A percentile compares a stretch with the other conserved stretches of the same genome.
Conservation (phyloP, 164 flowering plant genomes). For the Platanus orientalis region DNA sequence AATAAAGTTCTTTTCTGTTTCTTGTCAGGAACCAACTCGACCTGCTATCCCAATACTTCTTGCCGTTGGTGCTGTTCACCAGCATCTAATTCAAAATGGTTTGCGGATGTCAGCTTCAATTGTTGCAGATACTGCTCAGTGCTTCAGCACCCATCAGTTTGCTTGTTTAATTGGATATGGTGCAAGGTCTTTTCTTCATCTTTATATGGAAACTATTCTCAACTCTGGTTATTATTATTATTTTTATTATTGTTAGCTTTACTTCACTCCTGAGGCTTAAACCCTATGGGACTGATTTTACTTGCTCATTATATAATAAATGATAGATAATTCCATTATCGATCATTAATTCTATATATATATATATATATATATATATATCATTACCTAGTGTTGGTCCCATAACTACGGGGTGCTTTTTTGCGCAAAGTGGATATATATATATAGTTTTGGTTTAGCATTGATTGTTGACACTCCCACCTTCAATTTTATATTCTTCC, state of each 20-base stretch:
- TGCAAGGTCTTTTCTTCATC: conserved; percentile 63
- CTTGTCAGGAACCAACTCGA: conserved; percentile 77
- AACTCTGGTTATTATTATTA: neutral
- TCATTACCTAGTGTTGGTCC: too few species aligned
- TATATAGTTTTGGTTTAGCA: too few species aligned
- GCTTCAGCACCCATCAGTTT: conserved; percentile 99
- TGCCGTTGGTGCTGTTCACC: conserved; percentile 99
- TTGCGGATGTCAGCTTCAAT: conserved; percentile 91
- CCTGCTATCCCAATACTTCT: conserved; percentile 97
- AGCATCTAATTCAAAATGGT: conserved; percentile 98
- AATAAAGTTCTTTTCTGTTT: conserved; percentile 1
- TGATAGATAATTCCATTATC: too few species aligned
- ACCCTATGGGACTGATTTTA: neutral
- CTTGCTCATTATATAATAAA: neutral
- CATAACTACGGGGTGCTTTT: too few species aligned
- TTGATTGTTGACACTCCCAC: too few species aligned
- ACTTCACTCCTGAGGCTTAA: too few species aligned
- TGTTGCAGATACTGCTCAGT: conserved; percentile 97
- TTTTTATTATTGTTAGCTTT: too few species aligned
- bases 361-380: too few species aligned
- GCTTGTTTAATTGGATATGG: conserved; percentile 99
- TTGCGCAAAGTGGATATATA: too few species aligned
- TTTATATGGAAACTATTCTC: neutral
- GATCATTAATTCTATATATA: too few species aligned
- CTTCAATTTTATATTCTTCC: too few species aligned